phyloP scores from a whole-genome alignment of 805 yeast genomes.

The Saccharomyces mikatae region DNA sequence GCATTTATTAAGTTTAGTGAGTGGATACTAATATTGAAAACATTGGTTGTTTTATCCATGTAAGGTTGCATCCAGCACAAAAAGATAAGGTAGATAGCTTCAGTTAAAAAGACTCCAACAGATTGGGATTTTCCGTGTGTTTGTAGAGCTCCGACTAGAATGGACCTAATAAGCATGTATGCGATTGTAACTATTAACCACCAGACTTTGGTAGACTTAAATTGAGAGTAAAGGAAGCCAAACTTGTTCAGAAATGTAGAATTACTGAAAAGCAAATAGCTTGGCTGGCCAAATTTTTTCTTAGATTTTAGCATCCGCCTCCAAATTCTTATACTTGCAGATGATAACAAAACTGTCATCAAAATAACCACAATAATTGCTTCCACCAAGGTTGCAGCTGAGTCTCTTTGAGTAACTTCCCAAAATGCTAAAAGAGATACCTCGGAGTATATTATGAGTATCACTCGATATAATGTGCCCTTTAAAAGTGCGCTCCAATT shows the following conservation, averaged over 20 bases:
- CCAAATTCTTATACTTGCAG: slow-evolving; percentile 66
- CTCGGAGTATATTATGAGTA: slow-evolving; percentile 82
- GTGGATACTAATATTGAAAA: slow-evolving; percentile 79
- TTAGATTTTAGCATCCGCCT: slow-evolving; percentile 66
- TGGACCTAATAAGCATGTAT: slow-evolving; percentile 64
- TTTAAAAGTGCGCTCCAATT: slow-evolving; percentile 81
- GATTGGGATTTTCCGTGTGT: slow-evolving; percentile 74
- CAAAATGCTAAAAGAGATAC: slow-evolving; percentile 72
- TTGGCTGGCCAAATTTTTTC: slow-evolving; percentile 76
- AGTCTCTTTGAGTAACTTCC: slow-evolving; percentile 80
- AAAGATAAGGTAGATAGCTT: slow-evolving; percentile 56
- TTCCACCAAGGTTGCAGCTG: slow-evolving; percentile 72
- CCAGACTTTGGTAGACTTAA: slow-evolving; percentile 77
- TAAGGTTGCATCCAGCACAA: slow-evolving; percentile 74
- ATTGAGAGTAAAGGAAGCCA: slow-evolving; percentile 90
- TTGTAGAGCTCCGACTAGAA: slow-evolving; percentile 84
- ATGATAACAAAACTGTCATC: slow-evolving; percentile 49
- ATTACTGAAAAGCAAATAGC: slow-evolving; percentile 84
- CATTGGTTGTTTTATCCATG: slow-evolving; percentile 90
- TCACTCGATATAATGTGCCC: slow-evolving; percentile 79
- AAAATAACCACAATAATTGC: slow-evolving; percentile 64
- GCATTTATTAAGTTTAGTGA: slow-evolving; percentile 75
- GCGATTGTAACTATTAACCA: slow-evolving; percentile 60
- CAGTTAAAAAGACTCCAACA: slow-evolving; percentile 66
- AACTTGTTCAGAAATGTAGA: slow-evolving; percentile 69